Evolutionary conservation across 176 grass and related monocot genomes (phyloP).

Genomic region (Poa annua): DNA sequence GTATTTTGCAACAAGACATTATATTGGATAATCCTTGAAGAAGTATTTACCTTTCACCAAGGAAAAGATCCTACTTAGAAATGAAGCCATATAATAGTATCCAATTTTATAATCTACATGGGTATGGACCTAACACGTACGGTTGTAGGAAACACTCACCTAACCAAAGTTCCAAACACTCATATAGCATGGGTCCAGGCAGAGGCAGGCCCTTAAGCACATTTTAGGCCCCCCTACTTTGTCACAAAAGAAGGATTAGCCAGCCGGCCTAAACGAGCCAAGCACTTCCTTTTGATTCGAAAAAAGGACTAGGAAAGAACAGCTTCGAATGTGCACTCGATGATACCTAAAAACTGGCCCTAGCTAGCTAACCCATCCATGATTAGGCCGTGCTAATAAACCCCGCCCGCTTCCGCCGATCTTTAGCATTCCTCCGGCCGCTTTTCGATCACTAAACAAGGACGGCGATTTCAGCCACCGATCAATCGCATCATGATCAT

Average conservation of each 20-base stretch:
- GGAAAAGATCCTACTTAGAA: background rate
- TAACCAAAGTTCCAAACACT: slow-evolving; percentile 30
- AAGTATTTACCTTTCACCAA: background rate
- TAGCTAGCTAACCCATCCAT: slow-evolving; percentile 12
- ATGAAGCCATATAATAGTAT: background rate
- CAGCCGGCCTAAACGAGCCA: slow-evolving; percentile 50
- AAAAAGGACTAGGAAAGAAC: slow-evolving; percentile 41
- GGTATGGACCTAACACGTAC: background rate
- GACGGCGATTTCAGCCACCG: slow-evolving; percentile 27
- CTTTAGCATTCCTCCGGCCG: background rate
- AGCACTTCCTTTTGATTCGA: slow-evolving; percentile 21
- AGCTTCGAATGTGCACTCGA: slow-evolving; percentile 41
- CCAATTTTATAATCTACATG: background rate
- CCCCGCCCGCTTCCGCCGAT: slow-evolving; percentile 14
- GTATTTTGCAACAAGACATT: background rate
- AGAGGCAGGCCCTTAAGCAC: slow-evolving; percentile 12
- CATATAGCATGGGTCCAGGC: slow-evolving; percentile 37
- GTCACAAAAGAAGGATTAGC: slow-evolving; percentile 38
- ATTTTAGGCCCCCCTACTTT: slow-evolving; percentile 39
- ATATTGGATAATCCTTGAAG: background rate
- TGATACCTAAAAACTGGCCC: slow-evolving; percentile 26
- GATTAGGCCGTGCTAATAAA: slow-evolving; percentile 40
- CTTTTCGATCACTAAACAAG: slow-evolving; percentile 43
- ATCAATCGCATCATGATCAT: slow-evolving; percentile 51
- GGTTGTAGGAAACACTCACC: background rate